A percentile compares a stretch with the other conserved stretches of the same genome.
phyloP scores from a whole-genome alignment of 352 stramenopile genomes.

The Phytophthora podocarpi region DNA sequence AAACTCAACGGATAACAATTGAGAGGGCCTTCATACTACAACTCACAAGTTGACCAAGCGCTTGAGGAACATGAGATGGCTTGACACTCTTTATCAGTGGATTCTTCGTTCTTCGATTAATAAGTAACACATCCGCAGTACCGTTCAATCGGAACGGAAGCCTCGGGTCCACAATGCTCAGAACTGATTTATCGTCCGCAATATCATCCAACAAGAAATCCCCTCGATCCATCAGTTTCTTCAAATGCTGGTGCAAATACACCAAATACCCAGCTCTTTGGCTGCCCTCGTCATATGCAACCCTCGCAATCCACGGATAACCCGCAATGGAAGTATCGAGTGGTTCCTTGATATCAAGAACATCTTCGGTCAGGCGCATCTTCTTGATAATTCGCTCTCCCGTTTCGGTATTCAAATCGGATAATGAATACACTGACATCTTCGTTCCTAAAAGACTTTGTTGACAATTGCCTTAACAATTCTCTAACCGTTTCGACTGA shows the following conservation, averaged over 20 bases:
- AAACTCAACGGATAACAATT: constrained; percentile 31
- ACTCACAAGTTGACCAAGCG: constrained; percentile 34
- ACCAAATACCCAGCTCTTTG: constrained; percentile 33
- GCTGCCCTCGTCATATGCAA: constrained; percentile 14
- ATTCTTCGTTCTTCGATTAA: constrained; percentile 35
- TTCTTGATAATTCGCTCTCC: too few relatives aligned
- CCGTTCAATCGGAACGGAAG: constrained; percentile 30
- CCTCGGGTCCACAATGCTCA: constrained; percentile 29
- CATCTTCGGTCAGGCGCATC: too few relatives aligned
- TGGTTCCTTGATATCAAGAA: constrained; percentile 38
- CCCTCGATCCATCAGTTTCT: constrained; percentile 31
- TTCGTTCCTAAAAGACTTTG: too few relatives aligned
- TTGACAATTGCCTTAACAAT: too few relatives aligned
- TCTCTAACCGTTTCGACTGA: too few relatives aligned
- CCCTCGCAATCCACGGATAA: constrained; percentile 29
- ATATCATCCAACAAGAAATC: too few relatives aligned
- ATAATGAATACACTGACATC: too few relatives aligned
- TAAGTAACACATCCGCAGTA: constrained; percentile 36
- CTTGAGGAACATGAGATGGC: constrained; percentile 28
- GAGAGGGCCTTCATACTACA: constrained; percentile 32
- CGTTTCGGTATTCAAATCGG: too few relatives aligned
- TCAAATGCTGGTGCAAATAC: constrained; percentile 38
- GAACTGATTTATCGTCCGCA: too few relatives aligned
- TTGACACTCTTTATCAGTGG: constrained; percentile 24
- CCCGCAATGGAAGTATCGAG: constrained; percentile 28